Base-by-base conservation (phyloP, 1,284 basidiomycete genomes). In the Boletus calvinii region DNA sequence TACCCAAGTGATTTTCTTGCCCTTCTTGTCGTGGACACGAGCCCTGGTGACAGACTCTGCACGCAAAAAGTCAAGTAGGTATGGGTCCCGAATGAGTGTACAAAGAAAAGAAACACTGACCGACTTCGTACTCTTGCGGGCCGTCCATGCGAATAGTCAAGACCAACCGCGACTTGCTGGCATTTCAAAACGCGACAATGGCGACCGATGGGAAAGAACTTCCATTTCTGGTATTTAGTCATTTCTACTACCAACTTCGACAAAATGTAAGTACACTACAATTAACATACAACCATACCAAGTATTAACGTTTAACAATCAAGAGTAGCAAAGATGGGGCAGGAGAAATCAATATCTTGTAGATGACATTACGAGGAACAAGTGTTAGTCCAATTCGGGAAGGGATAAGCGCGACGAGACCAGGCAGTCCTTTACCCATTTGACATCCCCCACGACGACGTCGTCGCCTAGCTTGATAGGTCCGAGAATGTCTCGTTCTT, bases 401-500 rank as follows among this genome's bases (percentile, higher is more conserved):
- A 13, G 22, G 10, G 46, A 49, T n/a, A 68, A 40, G 13, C 69
- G 66, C n/a, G 64, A 65, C 35, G 65, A 65, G 34, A 90, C 80
- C 36, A 94, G 72, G 61, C 88, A 90, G 47, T 91, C 82, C 68
- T 94, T 94, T 42, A 94, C 79, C 91, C 91, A 94, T 20, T 68
- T 65, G 64, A 88, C 80, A 52, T 78, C 72, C 6, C 80, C 79
- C 30, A 75, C 66, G 22, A 66, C 66, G 29, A 60, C 71, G 6
- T 60, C 65, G 41, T 64, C 62, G 8, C 67, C 56, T 32, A 68
- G 58, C 37, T 65, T 60, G 41, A 52, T 18, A 13, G 64, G 62
- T 4, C 66, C 57, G 10, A 67, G 56, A 5, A 72, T 62, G 4
- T 63, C 48, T 15, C 68, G 63, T 40, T 86, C 80, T 55, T 82